These are phyloP conservation scores for Poa pratensis DNA, from an alignment of 176 grass and related monocot species.

Conservation along the genomic window DNA sequence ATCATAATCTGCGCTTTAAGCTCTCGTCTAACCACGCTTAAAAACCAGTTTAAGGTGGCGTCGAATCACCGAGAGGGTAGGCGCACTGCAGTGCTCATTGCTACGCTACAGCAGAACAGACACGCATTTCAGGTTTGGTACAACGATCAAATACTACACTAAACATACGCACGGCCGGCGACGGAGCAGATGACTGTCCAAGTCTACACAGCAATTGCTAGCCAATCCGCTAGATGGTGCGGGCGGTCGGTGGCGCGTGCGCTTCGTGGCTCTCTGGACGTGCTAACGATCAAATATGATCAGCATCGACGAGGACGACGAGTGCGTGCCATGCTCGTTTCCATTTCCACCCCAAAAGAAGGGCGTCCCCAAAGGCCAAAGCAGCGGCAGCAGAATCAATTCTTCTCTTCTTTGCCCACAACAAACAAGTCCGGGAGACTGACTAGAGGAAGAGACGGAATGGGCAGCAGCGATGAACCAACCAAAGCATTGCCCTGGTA, in stretches of 20 bases:
- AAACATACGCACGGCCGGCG: background rate
- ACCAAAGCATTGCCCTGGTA: background rate
- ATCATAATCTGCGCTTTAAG: slow-evolving; percentile 14
- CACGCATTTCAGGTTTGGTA: background rate
- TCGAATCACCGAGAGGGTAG: background rate
- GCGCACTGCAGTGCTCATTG: background rate
- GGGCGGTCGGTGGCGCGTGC: slow-evolving; percentile 44
- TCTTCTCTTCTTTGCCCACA: background rate
- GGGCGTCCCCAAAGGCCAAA: background rate
- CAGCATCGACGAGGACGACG: background rate
- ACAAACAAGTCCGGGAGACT: background rate
- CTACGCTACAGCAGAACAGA: background rate
- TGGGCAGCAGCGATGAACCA: background rate
- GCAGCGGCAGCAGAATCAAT: background rate
- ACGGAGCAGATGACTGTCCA: background rate
- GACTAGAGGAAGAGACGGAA: background rate
- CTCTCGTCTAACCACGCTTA: background rate
- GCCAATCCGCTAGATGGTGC: slow-evolving; percentile 4
- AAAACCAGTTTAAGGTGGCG: background rate
- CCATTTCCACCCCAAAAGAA: background rate
- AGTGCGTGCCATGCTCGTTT: slow-evolving; percentile 16
- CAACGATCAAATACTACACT: background rate
- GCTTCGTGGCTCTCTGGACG: slow-evolving; percentile 18
- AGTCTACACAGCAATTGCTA: background rate
- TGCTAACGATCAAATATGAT: slow-evolving; percentile 14